Evolutionary conservation across 257 asterid genomes (phyloP).

Genomic region (Solanum sejunctum): DNA sequence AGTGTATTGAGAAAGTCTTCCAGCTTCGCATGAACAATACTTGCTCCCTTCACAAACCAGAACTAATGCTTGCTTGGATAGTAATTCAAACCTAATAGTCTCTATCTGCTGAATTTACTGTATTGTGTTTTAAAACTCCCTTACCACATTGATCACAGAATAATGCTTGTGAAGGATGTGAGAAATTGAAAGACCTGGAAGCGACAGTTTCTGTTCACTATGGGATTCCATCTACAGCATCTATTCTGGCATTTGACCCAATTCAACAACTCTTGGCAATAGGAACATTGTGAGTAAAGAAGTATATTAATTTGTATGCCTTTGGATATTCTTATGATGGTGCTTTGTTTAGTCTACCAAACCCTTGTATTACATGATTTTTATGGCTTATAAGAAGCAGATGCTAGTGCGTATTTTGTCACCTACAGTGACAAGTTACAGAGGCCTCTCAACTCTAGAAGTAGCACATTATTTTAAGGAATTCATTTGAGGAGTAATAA

Average conservation of each 20-base stretch:
- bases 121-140: not conserved
- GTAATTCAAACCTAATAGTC: not conserved
- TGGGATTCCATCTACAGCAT: constrained; percentile 92
- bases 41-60: not conserved
- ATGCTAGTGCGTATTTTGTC: not conserved
- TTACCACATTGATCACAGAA: constrained; percentile 13
- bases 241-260: constrained; percentile 72
- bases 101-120: not conserved
- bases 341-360: not conserved
- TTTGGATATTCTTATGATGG: not conserved
- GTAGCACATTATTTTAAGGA: not conserved
- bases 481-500: not conserved
- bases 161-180: constrained; percentile 19
- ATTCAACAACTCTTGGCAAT: constrained; percentile 79
- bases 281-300: constrained; percentile 67
- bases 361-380: not conserved
- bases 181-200: constrained; percentile 24
- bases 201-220: constrained; percentile 66
- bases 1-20: not conserved
- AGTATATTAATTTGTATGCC: not conserved
- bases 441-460: not conserved
- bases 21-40: not conserved
- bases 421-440: not conserved
- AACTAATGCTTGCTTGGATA: not conserved
- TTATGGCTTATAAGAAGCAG: not conserved